Evolutionary conservation across 495 filamentous ascomycete genomes (phyloP).

Genomic region (Penicillium robsamsonii): DNA sequence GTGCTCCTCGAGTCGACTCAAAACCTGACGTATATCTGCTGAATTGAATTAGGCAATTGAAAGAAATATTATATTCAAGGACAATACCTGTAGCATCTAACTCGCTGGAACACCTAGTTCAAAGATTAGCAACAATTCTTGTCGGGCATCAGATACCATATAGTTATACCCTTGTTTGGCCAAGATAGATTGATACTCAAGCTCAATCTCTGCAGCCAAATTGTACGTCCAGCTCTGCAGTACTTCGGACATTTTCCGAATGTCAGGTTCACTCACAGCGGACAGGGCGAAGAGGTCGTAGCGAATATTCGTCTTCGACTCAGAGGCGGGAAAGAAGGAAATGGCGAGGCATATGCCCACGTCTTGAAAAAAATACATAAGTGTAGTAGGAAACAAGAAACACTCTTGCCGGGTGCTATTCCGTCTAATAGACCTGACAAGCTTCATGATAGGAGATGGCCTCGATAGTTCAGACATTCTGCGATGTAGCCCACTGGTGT

Average conservation of each 20-base stretch:
- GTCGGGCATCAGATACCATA: background rate
- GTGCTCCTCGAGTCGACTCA: conserved; percentile 29
- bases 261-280: background rate
- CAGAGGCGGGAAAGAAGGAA: conserved; percentile 21
- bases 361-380: conserved; percentile 21
- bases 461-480: background rate
- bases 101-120: background rate
- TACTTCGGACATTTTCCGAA: background rate
- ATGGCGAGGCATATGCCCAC: conserved; percentile 13
- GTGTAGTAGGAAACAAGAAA: conserved; percentile 17
- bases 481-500: conserved; percentile 10
- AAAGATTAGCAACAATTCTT: background rate
- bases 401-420: conserved; percentile 1
- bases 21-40: conserved; percentile 13
- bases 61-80: background rate
- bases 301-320: conserved; percentile 22
- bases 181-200: conserved; percentile 2
- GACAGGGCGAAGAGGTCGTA: conserved; percentile 21
- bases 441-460: conserved; percentile 9
- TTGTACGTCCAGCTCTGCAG: background rate
- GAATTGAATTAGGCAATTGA: background rate
- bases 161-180: background rate
- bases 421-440: conserved; percentile 3
- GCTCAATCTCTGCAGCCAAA: conserved; percentile 8
- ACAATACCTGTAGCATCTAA: conserved; percentile 6